Evolutionary conservation across 176 grass and related monocot genomes (phyloP).

Genomic region (Rhynchospora breviuscula): DNA sequence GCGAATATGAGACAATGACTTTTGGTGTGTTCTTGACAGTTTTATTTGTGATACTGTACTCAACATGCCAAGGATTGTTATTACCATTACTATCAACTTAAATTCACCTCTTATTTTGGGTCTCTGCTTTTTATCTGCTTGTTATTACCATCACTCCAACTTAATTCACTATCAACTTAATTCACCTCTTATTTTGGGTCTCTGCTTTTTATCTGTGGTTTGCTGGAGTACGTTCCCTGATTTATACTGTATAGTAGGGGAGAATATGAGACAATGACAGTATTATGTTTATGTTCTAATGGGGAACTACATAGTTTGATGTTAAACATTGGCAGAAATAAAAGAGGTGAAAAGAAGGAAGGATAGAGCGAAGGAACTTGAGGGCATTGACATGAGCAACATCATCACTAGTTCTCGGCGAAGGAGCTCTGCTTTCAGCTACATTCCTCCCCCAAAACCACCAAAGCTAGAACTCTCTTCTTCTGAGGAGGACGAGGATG

Average conservation of each 20-base stretch:
- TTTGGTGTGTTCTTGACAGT: background rate
- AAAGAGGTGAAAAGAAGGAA: conserved; percentile 84
- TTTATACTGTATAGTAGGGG: background rate
- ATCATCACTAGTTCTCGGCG: conserved; percentile 84
- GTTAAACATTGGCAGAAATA: conserved; percentile 48
- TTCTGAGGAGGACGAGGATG: conserved; percentile 27
- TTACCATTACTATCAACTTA: background rate
- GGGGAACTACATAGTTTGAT: background rate
- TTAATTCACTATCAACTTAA: no score
- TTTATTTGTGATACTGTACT: background rate
- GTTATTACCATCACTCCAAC: background rate
- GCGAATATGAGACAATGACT: background rate
- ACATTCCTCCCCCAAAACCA: conserved; percentile 57
- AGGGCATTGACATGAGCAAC: conserved; percentile 94
- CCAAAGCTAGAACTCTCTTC: conserved; percentile 34
- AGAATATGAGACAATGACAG: background rate
- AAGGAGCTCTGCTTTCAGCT: conserved; percentile 51
- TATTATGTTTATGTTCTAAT: background rate
- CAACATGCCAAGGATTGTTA: background rate
- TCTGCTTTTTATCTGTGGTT: background rate
- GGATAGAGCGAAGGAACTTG: conserved; percentile 93
- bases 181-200: background rate
- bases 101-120: background rate
- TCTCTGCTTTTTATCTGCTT: background rate
- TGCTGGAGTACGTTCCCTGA: background rate